These are phyloP conservation scores for Tetradesmus obliquus DNA, from an alignment of 139 green algal species.

Conservation along the genomic window DNA sequence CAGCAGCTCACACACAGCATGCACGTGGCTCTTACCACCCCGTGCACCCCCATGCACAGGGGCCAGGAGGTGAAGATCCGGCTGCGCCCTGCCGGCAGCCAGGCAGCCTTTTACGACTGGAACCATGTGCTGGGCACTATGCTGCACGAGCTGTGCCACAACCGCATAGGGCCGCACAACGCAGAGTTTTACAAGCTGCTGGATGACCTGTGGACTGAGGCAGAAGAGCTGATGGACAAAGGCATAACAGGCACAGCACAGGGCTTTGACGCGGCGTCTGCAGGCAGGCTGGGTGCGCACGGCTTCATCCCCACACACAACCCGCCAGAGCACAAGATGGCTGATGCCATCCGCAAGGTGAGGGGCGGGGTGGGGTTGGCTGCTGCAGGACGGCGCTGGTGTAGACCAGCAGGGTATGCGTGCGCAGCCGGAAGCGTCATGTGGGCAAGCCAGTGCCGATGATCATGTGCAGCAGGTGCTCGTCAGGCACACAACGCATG, in stretches of 20 bases:
- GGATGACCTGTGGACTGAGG: constrained; percentile 88
- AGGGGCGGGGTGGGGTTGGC: background rate
- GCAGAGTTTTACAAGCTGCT: constrained; percentile 91
- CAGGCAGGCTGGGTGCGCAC: constrained; percentile 58
- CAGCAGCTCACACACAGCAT: background rate
- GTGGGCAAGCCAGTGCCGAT: background rate
- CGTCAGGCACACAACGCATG: too few relatives aligned
- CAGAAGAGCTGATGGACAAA: constrained; percentile 87
- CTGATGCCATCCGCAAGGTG: constrained; percentile 42
- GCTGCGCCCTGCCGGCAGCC: constrained; percentile 37
- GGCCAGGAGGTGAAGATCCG: constrained; percentile 67
- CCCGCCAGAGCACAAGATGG: constrained; percentile 39
- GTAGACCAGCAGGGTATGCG: background rate
- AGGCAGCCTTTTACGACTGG: constrained; percentile 75
- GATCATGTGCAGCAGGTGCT: too few relatives aligned
- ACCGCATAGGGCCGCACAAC: constrained; percentile 74
- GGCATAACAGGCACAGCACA: constrained; percentile 73
- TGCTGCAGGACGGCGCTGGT: background rate
- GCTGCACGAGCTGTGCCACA: constrained; percentile 93
- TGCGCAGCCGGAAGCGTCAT: background rate
- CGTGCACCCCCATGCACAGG: background rate
- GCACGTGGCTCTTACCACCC: background rate
- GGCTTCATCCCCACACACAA: constrained; percentile 67
- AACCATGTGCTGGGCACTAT: constrained; percentile 84
- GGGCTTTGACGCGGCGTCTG: constrained; percentile 63